Evolutionary conservation across 306 rosid species (phyloP), one percentile per base, ranked within the genome.

Genomic region (Pyrus pyrifolia): DNA sequence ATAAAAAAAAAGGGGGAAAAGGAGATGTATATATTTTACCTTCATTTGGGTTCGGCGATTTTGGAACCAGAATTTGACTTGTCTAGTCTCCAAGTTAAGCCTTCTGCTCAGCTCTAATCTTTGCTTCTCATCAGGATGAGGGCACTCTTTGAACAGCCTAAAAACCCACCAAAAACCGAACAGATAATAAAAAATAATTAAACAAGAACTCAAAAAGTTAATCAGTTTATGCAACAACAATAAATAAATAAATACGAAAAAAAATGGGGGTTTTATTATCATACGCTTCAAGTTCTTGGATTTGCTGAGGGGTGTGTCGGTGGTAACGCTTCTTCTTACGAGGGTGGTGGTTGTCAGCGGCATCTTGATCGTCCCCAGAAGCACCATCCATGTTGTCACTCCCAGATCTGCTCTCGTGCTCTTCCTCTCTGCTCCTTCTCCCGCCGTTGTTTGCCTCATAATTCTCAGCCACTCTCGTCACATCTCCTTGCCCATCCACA

Each of bases 21-120:
- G 11, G 49, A 29, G 22, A 74, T 25, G 4, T 18, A 18, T 27
- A 49, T 51, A 15, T 31, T 31, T 64, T 74, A 94, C 98, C 96
- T 95, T 95, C 98, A 95, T 92, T 67, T 95, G 98, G 67, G 98
- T 95, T 68, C 98, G 88, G 66, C 98, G 87, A 88, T 95, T 95
- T 86, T 95, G 98, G 89, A 95, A 95, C 98, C 98, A 95, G 81
- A 95, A 95, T 76, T 95, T 95, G 45, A 95, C 98, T 64, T 95
- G 98, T 58, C 96, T 85, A 1, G 96, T 95, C 85, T 95, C 98
- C 80, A 95, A 85, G 73, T 80, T 75, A 51, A 95, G 91, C 80
- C 97, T 80, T 72, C 72, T 82, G 78, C 98, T 92, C 4, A 95
- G 96, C 80, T 95, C 97, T 61, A 89, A 45, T 38, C 98, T 86